Conservation (phyloP, 441 rosid species). For the Gossypium lobatum region DNA sequence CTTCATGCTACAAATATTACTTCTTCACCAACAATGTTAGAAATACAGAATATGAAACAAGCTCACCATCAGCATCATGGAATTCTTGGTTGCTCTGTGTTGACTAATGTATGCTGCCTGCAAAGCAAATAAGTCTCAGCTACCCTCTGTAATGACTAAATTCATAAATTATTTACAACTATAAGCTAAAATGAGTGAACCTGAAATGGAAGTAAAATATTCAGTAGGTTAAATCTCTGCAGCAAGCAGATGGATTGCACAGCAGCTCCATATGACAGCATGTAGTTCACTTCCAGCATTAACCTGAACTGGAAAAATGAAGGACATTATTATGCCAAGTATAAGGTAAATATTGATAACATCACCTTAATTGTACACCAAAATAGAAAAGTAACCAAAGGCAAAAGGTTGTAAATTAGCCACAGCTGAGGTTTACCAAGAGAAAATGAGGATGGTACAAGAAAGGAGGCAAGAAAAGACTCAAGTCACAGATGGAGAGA, state of each 20-base stretch:
- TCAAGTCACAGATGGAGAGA: neutral
- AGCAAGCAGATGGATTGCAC: constrained; percentile 70
- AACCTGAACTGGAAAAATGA: constrained; percentile 57
- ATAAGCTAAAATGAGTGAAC: constrained; percentile 33
- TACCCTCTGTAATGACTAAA: constrained; percentile 1
- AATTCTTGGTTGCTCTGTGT: constrained; percentile 33
- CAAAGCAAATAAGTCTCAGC: constrained; percentile 25
- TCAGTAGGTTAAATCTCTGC: constrained; percentile 67
- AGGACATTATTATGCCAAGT: constrained; percentile 19
- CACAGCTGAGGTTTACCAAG: constrained; percentile 1
- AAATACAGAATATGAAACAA: constrained; percentile 1
- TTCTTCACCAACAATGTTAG: constrained; percentile 10
- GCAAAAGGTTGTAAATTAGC: neutral
- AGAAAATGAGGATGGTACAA: neutral
- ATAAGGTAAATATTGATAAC: constrained; percentile 15
- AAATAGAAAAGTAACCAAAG: constrained; percentile 7
- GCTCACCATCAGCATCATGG: constrained; percentile 74
- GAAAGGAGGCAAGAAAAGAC: constrained; percentile 3
- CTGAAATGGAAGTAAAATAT: constrained; percentile 75
- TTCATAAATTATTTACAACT: constrained; percentile 5
- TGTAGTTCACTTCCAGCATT: constrained; percentile 85
- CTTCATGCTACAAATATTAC: neutral
- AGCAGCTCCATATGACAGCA: constrained; percentile 95
- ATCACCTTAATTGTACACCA: constrained; percentile 5
- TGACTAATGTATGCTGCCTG: constrained; percentile 78